Percentiles rank a stretch among this genome's conserved stretches.
phyloP scores from a whole-genome alignment of 2,329 filamentous ascomycete species.

The Trichoderma endophyticum region DNA sequence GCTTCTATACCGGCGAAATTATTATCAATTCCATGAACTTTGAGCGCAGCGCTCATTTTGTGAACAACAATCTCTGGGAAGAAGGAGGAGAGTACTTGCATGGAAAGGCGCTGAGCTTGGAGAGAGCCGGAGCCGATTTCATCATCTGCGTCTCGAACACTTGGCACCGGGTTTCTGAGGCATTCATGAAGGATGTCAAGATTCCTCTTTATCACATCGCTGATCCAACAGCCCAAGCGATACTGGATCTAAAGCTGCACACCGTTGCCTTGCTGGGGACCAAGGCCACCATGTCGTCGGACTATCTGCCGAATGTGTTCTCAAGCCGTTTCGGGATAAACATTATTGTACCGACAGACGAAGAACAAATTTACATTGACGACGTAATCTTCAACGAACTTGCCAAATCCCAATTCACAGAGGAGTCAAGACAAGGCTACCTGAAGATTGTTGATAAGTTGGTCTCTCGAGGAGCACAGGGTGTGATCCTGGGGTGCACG shows the following conservation, averaged over 20 bases:
- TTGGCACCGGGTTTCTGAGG: conserved; percentile 23
- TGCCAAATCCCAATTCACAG: conserved; percentile 9
- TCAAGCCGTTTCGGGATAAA: conserved; percentile 11
- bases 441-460: conserved; percentile 18
- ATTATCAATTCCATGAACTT: conserved; percentile 24
- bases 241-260: neutral
- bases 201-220: conserved; percentile 22
- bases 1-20: conserved; percentile 22
- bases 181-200: conserved; percentile 24
- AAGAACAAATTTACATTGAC: conserved; percentile 17
- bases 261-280: conserved; percentile 18
- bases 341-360: conserved; percentile 19
- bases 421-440: conserved; percentile 3
- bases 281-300: conserved; percentile 20
- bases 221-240: conserved; percentile 17
- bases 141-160: conserved; percentile 22
- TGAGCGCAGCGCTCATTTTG: conserved; percentile 19
- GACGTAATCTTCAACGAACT: conserved; percentile 19
- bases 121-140: conserved; percentile 21
- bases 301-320: conserved; percentile 17
- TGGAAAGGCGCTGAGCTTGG: conserved; percentile 19
- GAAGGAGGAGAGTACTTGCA: conserved; percentile 21
- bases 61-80: conserved; percentile 21
- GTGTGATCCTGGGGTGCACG: conserved; percentile 21
- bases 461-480: conserved; percentile 18